phyloP scores from a whole-genome alignment of 2,329 filamentous ascomycete genomes.

The Camillea tinctor region DNA sequence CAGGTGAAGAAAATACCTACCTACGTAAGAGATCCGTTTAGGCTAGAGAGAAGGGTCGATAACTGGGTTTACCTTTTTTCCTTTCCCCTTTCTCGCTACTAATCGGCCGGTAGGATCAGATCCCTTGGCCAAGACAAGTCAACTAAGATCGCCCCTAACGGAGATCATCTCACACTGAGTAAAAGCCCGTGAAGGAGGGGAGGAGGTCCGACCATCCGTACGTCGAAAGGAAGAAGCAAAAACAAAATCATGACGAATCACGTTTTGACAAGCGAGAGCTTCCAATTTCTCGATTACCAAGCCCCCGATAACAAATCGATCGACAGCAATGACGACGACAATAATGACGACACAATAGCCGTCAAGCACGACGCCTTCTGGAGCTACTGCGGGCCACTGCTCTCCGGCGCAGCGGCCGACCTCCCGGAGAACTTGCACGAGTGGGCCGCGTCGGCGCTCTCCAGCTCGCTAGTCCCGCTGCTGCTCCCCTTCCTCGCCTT shows the following conservation, averaged over 20 bases:
- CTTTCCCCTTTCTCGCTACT: background rate
- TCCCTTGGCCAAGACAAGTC: background rate
- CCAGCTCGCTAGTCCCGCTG: slow-evolving; percentile 32
- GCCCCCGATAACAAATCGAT: background rate
- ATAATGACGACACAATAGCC: slow-evolving; percentile 4
- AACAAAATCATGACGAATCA: slow-evolving; percentile 12
- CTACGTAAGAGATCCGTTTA: background rate
- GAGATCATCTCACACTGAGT: background rate
- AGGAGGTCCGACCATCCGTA: background rate
- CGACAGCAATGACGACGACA: background rate
- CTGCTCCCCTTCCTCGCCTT: slow-evolving; percentile 42
- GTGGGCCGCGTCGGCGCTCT: slow-evolving; percentile 37
- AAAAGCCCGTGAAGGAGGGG: background rate
- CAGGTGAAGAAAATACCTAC: background rate
- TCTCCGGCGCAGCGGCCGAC: slow-evolving; percentile 23
- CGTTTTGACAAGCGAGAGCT: slow-evolving; percentile 14
- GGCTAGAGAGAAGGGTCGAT: background rate
- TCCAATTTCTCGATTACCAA: slow-evolving; percentile 25
- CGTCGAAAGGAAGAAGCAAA: background rate
- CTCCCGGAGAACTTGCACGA: slow-evolving; percentile 39
- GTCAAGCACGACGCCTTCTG: slow-evolving; percentile 38
- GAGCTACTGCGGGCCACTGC: slow-evolving; percentile 44
- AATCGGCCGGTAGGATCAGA: background rate
- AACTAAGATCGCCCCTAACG: background rate
- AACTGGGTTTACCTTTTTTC: too few species aligned